Conservation (phyloP, 805 yeast species). For the Candida fluviatilis region DNA sequence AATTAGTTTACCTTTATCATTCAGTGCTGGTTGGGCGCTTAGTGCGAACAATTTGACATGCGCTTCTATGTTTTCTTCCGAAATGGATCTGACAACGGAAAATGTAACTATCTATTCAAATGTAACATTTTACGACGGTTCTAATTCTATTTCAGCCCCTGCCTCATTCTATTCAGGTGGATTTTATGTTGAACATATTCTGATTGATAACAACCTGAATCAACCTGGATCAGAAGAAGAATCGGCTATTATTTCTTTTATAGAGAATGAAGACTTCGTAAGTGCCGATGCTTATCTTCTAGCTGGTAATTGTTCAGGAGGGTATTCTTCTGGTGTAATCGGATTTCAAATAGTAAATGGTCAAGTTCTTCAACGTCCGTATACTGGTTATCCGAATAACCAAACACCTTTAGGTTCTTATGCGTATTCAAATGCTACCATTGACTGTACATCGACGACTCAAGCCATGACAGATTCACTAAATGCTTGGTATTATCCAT, state of each 20-base stretch:
- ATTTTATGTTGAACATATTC: background rate
- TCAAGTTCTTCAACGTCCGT: background rate
- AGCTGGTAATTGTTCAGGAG: conserved; percentile 10
- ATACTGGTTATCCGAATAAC: background rate
- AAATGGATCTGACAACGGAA: conserved; percentile 10
- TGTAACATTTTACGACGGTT: conserved; percentile 16
- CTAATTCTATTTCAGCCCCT: conserved; percentile 8
- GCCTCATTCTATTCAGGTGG: conserved; percentile 9
- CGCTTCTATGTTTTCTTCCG: conserved; percentile 11
- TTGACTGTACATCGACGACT: conserved; percentile 12
- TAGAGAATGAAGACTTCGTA: background rate
- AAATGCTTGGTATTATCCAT: conserved; percentile 14
- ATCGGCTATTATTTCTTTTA: background rate
- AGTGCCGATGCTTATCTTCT: conserved; percentile 5
- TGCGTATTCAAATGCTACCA: conserved; percentile 1
- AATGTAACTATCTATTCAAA: conserved; percentile 8
- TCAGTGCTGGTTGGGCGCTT: conserved; percentile 17
- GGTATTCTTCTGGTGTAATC: conserved; percentile 12
- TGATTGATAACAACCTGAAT: background rate
- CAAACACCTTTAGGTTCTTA: background rate
- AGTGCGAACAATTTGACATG: conserved; percentile 14
- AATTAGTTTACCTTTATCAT: conserved; percentile 18
- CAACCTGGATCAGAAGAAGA: background rate
- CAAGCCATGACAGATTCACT: conserved; percentile 10
- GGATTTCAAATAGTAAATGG: conserved; percentile 8